These are phyloP conservation scores for Umbellularia californica DNA, from an alignment of 164 flowering plant genomes.

Conservation along the genomic window DNA sequence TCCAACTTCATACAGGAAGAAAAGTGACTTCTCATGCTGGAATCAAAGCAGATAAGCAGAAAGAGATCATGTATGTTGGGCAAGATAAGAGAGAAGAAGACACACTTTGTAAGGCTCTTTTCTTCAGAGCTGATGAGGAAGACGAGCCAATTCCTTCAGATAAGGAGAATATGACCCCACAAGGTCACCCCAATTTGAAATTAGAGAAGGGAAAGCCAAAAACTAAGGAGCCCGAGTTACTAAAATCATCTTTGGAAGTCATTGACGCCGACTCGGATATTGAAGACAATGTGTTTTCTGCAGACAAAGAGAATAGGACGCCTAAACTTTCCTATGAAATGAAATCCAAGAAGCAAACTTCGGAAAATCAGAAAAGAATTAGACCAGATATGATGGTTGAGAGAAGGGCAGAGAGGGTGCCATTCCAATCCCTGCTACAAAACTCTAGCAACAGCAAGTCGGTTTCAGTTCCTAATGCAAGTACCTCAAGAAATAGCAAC, in stretches of 20 bases:
- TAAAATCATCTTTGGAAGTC: conserved; percentile 25
- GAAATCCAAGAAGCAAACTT: conserved; percentile 20
- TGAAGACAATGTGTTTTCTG: conserved; percentile 22
- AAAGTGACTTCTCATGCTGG: conserved; percentile 7
- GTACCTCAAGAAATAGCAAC: conserved; percentile 26
- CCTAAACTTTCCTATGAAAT: conserved; percentile 27
- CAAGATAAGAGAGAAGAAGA: conserved; percentile 1
- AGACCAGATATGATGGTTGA: conserved; percentile 23
- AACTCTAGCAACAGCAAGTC: conserved; percentile 32
- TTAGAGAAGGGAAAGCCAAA: conserved; percentile 26
- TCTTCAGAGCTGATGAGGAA: conserved; percentile 19
- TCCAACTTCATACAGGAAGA: conserved; percentile 34
- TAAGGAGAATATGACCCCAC: conserved; percentile 64
- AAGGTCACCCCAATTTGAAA: conserved; percentile 21
- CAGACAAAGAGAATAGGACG: conserved; percentile 56
- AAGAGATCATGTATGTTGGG: conserved; percentile 6
- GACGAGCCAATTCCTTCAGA: conserved; percentile 47
- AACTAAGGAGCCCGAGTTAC: conserved; percentile 15
- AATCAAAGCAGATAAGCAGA: conserved; percentile 3
- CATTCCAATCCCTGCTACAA: conserved; percentile 53
- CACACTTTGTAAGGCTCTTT: conserved; percentile 23
- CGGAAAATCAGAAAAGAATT: conserved; percentile 13
- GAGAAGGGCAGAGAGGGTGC: conserved; percentile 40
- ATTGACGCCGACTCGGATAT: conserved; percentile 11
- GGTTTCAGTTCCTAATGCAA: conserved; percentile 16